These are phyloP conservation scores for Fusarium lyarnte DNA, from an alignment of 2,329 filamentous ascomycete species.

Conservation along the genomic window DNA sequence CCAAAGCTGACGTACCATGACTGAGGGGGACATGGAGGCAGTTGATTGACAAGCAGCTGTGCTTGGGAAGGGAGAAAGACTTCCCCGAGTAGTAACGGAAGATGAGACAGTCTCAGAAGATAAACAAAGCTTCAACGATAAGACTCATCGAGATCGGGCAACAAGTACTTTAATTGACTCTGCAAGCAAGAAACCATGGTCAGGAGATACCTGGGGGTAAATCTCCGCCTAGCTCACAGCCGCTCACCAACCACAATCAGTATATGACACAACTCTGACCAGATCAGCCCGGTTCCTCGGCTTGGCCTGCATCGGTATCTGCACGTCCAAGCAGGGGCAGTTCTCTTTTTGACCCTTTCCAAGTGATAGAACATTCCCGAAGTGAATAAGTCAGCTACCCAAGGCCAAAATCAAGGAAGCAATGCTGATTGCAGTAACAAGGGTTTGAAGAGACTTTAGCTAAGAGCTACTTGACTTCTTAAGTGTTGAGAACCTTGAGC, in stretches of 20 bases:
- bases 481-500: neutral
- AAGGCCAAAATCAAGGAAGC: neutral
- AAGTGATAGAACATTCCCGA: slow-evolving; percentile 3
- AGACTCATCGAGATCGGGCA: neutral
- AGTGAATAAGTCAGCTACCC: neutral
- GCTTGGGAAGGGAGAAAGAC: neutral
- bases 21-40: slow-evolving; percentile 20
- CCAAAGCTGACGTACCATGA: slow-evolving; percentile 25
- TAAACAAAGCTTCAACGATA: neutral
- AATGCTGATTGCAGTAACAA: neutral
- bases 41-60: neutral
- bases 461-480: neutral
- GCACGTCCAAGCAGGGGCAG: neutral
- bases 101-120: neutral
- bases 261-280: neutral
- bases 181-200: neutral
- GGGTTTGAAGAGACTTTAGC: neutral
- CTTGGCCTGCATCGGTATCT: neutral
- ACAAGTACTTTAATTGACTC: neutral
- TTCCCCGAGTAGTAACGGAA: neutral
- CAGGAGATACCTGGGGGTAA: neutral
- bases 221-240: neutral
- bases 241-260: neutral
- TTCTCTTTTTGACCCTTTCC: neutral
- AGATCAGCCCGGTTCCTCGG: neutral